phyloP scores from a whole-genome alignment of 768 basidiomycete genomes.

The Leccinum olivaceopallidum region DNA sequence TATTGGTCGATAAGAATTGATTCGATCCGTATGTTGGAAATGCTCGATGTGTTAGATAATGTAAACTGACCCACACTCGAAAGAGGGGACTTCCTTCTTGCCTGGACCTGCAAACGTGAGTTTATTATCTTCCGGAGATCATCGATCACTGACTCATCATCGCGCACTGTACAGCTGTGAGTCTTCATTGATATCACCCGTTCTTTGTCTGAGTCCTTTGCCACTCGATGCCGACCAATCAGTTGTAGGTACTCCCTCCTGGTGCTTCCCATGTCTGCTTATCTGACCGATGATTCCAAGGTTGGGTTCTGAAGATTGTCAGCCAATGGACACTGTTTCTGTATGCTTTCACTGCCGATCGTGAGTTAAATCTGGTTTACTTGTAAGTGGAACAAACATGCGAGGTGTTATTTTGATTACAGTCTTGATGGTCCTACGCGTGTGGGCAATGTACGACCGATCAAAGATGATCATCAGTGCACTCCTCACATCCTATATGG shows the following conservation, averaged over 20 bases:
- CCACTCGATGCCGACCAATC: background rate
- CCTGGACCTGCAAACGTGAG: background rate
- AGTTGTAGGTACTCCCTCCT: background rate
- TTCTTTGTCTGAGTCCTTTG: background rate
- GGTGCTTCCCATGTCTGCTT: background rate
- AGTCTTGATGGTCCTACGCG: background rate
- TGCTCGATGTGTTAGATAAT: background rate
- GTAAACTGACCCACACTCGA: background rate
- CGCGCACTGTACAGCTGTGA: background rate
- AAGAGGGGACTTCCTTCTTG: background rate
- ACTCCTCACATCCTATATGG: background rate
- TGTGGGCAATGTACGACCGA: background rate
- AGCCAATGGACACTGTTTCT: background rate
- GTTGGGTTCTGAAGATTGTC: background rate
- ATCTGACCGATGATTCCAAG: background rate
- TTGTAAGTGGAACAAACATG: too few relatives aligned
- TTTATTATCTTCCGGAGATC: background rate
- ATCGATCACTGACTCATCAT: background rate
- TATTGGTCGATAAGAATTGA: background rate
- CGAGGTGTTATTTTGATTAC: background rate
- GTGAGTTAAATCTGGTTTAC: background rate
- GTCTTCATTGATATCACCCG: background rate
- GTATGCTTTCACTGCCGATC: background rate
- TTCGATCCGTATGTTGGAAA: background rate
- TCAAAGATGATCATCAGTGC: background rate